Evolutionary conservation across 2,329 filamentous ascomycete genomes (phyloP).

Genomic region (Coniochaeta sp.): DNA sequence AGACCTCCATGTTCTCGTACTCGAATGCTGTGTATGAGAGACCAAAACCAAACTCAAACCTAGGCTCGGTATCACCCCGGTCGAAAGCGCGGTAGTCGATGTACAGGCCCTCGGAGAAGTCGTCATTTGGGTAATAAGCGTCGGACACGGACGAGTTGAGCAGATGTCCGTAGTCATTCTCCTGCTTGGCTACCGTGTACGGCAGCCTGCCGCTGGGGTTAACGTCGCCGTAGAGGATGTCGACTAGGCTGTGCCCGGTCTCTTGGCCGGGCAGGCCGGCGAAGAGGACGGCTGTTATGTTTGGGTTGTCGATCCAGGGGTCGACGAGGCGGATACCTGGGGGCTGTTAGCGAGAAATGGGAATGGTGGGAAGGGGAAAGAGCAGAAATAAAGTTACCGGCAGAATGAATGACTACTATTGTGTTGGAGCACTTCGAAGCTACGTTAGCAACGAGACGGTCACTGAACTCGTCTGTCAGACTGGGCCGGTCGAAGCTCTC

Average conservation of each 20-base stretch:
- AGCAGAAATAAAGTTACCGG: too few species aligned
- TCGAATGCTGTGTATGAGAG: constrained; percentile 47
- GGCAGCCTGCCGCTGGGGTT: constrained; percentile 50
- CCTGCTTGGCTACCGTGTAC: constrained; percentile 52
- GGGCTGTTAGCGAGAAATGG: too few species aligned
- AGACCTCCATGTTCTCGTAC: constrained; percentile 36
- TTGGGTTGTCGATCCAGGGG: constrained; percentile 57
- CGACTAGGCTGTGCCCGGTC: constrained; percentile 47
- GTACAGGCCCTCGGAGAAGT: constrained; percentile 48
- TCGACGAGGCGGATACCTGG: constrained; percentile 52
- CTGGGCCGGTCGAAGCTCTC: constrained; percentile 66
- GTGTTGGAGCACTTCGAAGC: constrained; percentile 55
- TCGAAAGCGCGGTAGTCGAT: constrained; percentile 51
- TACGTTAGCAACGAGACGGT: constrained; percentile 51
- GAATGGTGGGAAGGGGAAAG: too few species aligned
- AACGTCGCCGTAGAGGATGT: constrained; percentile 51
- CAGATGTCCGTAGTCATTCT: constrained; percentile 43
- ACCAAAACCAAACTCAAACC: constrained; percentile 50
- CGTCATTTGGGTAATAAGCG: constrained; percentile 53
- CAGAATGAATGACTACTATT: constrained; percentile 57
- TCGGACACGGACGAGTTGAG: constrained; percentile 41
- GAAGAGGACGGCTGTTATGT: constrained; percentile 56
- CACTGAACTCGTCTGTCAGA: constrained; percentile 63
- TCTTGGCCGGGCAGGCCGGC: constrained; percentile 62
- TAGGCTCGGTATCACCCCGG: constrained; percentile 32